These are phyloP conservation scores for Penicillium occitanis DNA, from an alignment of 2,329 filamentous ascomycete species.

Conservation along the genomic window DNA sequence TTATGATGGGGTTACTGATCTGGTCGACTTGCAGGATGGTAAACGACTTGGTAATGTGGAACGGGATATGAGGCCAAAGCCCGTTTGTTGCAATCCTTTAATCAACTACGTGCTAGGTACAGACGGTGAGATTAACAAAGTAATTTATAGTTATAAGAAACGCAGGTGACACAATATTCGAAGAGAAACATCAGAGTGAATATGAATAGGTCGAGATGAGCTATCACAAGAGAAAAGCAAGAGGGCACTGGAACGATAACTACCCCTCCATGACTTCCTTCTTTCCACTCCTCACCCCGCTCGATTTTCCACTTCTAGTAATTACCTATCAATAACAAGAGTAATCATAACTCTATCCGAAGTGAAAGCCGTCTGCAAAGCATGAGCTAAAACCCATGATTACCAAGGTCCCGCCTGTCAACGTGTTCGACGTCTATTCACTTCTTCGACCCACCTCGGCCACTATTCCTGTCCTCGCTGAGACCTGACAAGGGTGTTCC, in stretches of 20 bases:
- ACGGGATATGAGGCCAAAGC: neutral
- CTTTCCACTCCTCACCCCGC: neutral
- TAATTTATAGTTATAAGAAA: neutral
- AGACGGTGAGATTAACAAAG: neutral
- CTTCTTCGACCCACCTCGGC: neutral
- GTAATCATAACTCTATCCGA: neutral
- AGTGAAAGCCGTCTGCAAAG: neutral
- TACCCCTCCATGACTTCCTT: neutral
- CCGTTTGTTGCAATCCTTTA: neutral
- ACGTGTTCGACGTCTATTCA: conserved; percentile 7
- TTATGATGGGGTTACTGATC: conserved; percentile 1
- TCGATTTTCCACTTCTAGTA: neutral
- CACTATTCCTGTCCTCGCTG: neutral
- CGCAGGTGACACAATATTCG: neutral
- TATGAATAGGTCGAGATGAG: neutral
- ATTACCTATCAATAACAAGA: neutral
- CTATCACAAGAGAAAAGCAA: neutral
- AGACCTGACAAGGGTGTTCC: conserved; percentile 5
- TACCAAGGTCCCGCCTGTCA: neutral
- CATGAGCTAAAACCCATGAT: neutral
- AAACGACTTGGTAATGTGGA: neutral
- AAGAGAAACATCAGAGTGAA: neutral
- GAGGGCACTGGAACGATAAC: neutral
- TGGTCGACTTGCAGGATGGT: conserved; percentile 3
- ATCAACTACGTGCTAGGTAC: neutral